Evolutionary conservation across 2,329 filamentous ascomycete species (phyloP).

Genomic region (Aplosporella prunicola): DNA sequence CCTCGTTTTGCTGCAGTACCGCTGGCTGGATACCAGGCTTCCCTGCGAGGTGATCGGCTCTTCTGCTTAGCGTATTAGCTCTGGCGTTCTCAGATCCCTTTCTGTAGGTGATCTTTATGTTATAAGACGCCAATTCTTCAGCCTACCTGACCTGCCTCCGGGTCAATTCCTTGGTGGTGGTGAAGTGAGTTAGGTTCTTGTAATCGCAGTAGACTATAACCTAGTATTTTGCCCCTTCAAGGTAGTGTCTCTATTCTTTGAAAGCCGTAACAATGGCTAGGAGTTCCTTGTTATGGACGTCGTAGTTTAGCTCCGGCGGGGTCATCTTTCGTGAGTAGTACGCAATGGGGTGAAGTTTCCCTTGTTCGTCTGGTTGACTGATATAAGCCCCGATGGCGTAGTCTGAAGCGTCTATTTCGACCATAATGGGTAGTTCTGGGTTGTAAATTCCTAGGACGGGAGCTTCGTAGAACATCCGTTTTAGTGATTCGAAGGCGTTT

Average conservation of each 20-base stretch:
- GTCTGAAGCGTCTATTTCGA: constrained; percentile 1
- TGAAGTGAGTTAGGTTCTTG: constrained; percentile 22
- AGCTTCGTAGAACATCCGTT: background rate
- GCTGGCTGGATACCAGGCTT: background rate
- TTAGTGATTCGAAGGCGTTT: too few relatives aligned
- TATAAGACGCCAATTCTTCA: background rate
- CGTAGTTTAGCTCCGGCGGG: background rate
- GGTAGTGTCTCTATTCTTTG: background rate
- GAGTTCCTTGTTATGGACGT: constrained; percentile 24
- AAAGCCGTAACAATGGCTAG: constrained; percentile 18
- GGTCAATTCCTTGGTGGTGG: constrained; percentile 9
- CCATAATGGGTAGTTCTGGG: background rate
- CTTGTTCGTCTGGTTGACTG: background rate
- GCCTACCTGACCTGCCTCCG: background rate
- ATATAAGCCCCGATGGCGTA: background rate
- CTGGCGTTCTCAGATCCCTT: background rate
- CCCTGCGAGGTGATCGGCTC: background rate
- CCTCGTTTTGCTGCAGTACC: background rate
- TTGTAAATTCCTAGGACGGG: background rate
- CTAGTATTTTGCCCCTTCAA: constrained; percentile 12
- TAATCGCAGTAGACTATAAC: constrained; percentile 18
- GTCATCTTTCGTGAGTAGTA: background rate
- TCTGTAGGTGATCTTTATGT: background rate
- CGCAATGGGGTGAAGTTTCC: background rate
- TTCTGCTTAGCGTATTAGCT: background rate